phyloP scores from a whole-genome alignment of 306 rosid species.

The Elaeagnus macrophylla region DNA sequence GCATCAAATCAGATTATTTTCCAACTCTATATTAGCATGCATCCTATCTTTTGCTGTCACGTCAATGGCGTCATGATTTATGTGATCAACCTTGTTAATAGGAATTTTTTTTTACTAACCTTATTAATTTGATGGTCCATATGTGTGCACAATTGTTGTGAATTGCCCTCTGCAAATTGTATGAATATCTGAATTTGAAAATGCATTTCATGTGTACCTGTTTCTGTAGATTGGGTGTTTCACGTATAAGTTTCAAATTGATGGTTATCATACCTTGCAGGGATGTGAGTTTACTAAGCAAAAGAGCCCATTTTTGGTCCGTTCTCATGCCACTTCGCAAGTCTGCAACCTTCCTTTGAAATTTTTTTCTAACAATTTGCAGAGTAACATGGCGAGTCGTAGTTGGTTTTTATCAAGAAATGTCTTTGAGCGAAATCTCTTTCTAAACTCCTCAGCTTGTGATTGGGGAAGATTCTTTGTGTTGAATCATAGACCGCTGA shows the following conservation, averaged over 20 bases:
- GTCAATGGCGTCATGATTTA: no score
- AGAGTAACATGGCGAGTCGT: conserved; percentile 26
- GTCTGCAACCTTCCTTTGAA: conserved; percentile 30
- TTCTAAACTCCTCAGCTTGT: conserved; percentile 13
- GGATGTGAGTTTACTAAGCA: conserved; percentile 31
- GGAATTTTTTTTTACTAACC: no score
- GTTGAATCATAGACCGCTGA: conserved; percentile 28
- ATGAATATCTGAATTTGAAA: no score
- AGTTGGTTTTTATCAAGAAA: conserved; percentile 30
- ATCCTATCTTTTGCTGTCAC: background rate
- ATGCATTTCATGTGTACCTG: no score
- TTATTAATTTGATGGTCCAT: no score
- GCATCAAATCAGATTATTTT: background rate
- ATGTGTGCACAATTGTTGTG: no score
- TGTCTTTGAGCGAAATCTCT: conserved; percentile 21
- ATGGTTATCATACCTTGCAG: conserved; percentile 25
- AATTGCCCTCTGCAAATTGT: no score
- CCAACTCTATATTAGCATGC: background rate
- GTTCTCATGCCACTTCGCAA: conserved; percentile 24
- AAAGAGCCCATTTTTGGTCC: conserved; percentile 22
- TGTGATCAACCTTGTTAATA: no score
- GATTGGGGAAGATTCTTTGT: conserved; percentile 28
- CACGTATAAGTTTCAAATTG: background rate
- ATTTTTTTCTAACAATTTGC: conserved; percentile 30
- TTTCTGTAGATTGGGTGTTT: no score